Conservation (phyloP, 441 rosid species). For the Aleurites moluccanus region DNA sequence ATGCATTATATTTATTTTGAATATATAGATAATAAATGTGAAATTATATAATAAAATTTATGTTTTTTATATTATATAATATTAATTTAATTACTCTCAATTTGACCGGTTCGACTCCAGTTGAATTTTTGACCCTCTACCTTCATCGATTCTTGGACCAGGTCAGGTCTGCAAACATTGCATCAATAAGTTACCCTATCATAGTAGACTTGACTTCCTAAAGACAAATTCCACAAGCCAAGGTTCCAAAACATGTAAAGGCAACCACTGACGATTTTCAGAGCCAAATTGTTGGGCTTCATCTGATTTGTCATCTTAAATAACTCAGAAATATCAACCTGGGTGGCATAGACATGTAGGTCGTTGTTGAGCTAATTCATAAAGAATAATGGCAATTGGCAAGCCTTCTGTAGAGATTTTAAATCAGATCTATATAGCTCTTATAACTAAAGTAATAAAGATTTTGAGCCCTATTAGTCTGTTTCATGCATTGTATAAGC, state of each 20-base stretch:
- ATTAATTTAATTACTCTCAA: no score
- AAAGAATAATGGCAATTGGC: background rate
- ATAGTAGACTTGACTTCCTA: background rate
- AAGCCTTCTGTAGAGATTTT: background rate
- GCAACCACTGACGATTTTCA: background rate
- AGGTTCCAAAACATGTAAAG: background rate
- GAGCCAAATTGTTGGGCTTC: background rate
- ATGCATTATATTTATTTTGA: no score
- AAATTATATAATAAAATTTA: no score
- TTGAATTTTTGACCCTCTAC: no score
- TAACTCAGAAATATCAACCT: background rate
- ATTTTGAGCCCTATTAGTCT: background rate
- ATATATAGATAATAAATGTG: no score
- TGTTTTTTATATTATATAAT: no score
- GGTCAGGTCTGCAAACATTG: no score
- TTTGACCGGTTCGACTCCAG: no score
- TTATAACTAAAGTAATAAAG: background rate
- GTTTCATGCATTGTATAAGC: background rate
- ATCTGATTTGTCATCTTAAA: background rate
- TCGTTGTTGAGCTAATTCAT: background rate
- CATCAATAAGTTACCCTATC: background rate
- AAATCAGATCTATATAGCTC: background rate
- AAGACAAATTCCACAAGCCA: background rate
- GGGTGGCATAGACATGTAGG: background rate
- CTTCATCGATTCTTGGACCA: no score